Base-by-base conservation (phyloP, 805 yeast genomes). In the Yarrowia hollandica region DNA sequence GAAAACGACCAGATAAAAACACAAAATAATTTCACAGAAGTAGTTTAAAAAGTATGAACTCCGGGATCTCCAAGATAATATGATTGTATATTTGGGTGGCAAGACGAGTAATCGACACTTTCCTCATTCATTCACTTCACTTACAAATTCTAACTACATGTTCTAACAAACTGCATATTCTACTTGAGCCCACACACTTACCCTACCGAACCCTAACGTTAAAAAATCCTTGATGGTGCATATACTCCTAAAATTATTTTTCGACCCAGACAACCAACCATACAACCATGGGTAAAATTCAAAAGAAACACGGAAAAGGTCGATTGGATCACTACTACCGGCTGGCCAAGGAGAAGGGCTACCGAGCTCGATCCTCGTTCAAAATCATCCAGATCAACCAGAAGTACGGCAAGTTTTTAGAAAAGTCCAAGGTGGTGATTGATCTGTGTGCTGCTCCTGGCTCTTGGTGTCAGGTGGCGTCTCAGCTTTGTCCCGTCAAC, bases 391-490 rank as follows among this genome's bases (percentile, higher is more conserved):
- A 94, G 73, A 88, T 94, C 62, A 94, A 94, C 75, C 97, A 94
- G 71, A 94, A 94, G 72, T 94, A 83, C 78, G 97, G 97, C 31
- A 96, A 91, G 73, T 94, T 94, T 71, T 75, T 91, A 57, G 97
- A 91, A 67, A 88, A 89, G 70, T 89, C 97, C 16, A 94, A 90
- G 72, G 98, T 94, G 39, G 97, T 94, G 41, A 88, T 94, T 56
- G 99, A 94, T 80, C 79, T 94, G 67, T 94, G 99, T 85, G 98
- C 98, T 58, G 99, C 99, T 10, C 98, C 98, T 38, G 99, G 99
- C 60, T 90, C 97, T 3, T 94, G 99, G 99, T 94, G 99, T 80
- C 99, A 94, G 76, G 98, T 94, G 41, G 99, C 99, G 0, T 84
- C 96, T 1, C 88, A 90, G 62, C 74, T 90, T 58, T 90, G 98